Percentiles rank a stretch among this genome's conserved stretches.
Evolutionary conservation across 2,329 filamentous ascomycete species (phyloP).

Genomic region (Colletotrichum camelliae): DNA sequence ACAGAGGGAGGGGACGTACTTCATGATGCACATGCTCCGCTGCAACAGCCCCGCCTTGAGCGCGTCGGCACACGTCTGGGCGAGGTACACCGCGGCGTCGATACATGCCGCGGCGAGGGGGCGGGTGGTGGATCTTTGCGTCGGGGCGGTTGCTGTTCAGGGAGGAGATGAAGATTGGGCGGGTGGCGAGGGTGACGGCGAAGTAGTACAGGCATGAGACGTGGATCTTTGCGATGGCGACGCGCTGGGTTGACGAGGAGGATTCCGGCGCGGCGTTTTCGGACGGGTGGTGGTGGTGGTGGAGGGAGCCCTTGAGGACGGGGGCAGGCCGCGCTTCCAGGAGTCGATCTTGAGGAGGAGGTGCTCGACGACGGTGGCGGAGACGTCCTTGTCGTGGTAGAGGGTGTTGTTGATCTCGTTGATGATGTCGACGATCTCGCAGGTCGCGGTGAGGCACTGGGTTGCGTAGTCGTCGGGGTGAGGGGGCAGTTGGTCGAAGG

Average conservation of each 20-base stretch:
- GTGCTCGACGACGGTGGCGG: slow-evolving; percentile 39
- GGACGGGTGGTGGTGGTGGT: slow-evolving; percentile 45
- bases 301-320: slow-evolving; percentile 30
- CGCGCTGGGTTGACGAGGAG: neutral
- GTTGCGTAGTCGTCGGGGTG: slow-evolving; percentile 25
- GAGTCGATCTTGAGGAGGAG: slow-evolving; percentile 46
- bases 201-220: neutral
- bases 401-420: slow-evolving; percentile 47
- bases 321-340: slow-evolving; percentile 51
- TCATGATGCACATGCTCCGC: neutral
- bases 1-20: neutral
- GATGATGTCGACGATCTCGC: slow-evolving; percentile 47
- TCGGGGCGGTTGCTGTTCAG: neutral
- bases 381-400: slow-evolving; percentile 44
- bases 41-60: neutral
- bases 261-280: neutral
- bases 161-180: neutral
- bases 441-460: slow-evolving; percentile 43
- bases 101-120: slow-evolving; percentile 57
- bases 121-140: neutral
- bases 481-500: slow-evolving; percentile 24
- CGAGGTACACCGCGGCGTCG: slow-evolving; percentile 23
- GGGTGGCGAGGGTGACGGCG: neutral
- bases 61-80: neutral
- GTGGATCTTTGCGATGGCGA: neutral